Evolutionary conservation across 495 filamentous ascomycete species (phyloP).

Genomic region (Parathielavia hyrcaniae): DNA sequence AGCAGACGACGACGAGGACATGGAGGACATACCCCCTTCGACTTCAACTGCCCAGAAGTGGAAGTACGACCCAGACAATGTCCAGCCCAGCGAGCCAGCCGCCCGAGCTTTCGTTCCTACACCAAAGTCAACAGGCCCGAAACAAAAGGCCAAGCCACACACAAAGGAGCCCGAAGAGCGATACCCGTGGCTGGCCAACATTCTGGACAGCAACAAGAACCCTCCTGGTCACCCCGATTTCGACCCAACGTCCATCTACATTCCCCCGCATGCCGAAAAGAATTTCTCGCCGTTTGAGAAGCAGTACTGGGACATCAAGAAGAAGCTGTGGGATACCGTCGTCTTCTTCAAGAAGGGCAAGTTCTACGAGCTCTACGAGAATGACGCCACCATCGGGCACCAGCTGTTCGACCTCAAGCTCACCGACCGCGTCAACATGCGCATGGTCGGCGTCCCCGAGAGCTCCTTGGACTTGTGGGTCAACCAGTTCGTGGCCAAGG

Average conservation of each 20-base stretch:
- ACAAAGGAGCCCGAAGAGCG: slow-evolving; percentile 71
- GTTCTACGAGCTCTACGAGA: slow-evolving; percentile 98
- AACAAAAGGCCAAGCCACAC: slow-evolving; percentile 60
- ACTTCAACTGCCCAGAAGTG: slow-evolving; percentile 76
- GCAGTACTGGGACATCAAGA: slow-evolving; percentile 99
- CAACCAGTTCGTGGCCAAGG: slow-evolving; percentile 89
- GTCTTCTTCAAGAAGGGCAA: slow-evolving; percentile 99
- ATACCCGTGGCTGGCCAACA: slow-evolving; percentile 82
- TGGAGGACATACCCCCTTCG: slow-evolving; percentile 44
- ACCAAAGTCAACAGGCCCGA: slow-evolving; percentile 33
- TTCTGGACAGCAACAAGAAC: slow-evolving; percentile 75
- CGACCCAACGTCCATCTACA: slow-evolving; percentile 84
- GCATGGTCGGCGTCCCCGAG: slow-evolving; percentile 93
- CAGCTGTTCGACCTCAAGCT: slow-evolving; percentile 97
- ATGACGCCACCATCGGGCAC: slow-evolving; percentile 94
- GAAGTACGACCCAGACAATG: slow-evolving; percentile 75
- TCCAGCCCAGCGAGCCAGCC: slow-evolving; percentile 50
- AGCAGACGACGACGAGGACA: slow-evolving; percentile 34
- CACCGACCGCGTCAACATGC: slow-evolving; percentile 98
- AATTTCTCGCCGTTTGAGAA: slow-evolving; percentile 92
- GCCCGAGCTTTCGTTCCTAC: slow-evolving; percentile 32
- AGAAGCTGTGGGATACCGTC: slow-evolving; percentile 93
- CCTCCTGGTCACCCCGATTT: slow-evolving; percentile 78
- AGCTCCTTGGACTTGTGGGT: slow-evolving; percentile 87
- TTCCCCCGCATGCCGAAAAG: slow-evolving; percentile 68